phyloP scores from a whole-genome alignment of 768 basidiomycete genomes.

The Tephrocybe rancida region DNA sequence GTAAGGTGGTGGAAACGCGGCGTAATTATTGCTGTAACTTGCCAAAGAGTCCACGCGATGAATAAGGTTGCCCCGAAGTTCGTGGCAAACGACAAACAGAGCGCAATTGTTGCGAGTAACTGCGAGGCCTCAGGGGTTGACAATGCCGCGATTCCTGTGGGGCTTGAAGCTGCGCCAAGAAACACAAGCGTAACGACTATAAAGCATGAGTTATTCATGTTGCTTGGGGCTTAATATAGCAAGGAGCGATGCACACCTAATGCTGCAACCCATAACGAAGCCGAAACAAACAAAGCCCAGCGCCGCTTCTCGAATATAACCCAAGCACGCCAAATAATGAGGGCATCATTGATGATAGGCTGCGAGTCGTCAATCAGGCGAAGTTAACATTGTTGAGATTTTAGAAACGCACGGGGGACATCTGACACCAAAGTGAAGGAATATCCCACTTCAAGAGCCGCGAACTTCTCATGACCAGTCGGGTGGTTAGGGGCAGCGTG shows the following conservation, averaged over 20 bases:
- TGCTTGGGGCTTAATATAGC: background rate
- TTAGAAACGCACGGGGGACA: background rate
- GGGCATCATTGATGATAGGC: conserved; percentile 1
- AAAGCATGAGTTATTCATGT: background rate
- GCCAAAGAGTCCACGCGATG: background rate
- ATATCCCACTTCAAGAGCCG: too few relatives aligned
- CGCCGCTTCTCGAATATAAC: background rate
- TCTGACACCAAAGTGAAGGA: background rate
- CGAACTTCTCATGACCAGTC: too few relatives aligned
- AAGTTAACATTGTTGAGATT: background rate
- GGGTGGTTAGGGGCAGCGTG: too few relatives aligned
- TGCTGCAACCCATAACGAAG: background rate
- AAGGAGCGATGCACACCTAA: background rate
- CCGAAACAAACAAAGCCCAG: background rate
- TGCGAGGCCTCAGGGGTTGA: too few relatives aligned
- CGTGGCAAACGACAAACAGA: background rate
- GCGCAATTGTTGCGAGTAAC: too few relatives aligned
- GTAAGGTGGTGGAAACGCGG: background rate
- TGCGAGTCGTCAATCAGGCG: background rate
- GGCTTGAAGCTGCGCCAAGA: too few relatives aligned
- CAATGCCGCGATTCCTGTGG: background rate
- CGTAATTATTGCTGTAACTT: background rate
- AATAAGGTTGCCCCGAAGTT: background rate
- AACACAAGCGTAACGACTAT: background rate
- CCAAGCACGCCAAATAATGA: conserved; percentile 4